Conservation (phyloP, 192 early-diverging fungal species). For the Podochytrium sp. region DNA sequence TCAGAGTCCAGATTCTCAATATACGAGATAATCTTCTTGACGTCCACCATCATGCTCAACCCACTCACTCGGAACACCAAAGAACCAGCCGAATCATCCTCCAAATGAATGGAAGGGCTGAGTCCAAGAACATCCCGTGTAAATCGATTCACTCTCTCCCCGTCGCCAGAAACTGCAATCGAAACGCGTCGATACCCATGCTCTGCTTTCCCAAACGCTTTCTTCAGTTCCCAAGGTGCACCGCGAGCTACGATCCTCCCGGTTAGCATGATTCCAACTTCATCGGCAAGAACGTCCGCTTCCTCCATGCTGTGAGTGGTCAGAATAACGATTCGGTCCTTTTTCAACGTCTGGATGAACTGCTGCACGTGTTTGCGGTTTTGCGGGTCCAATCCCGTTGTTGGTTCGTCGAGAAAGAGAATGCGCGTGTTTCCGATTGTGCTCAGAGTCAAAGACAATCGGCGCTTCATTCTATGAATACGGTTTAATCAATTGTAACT, state of each 20-base stretch:
- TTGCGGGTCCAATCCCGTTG: conserved; percentile 69
- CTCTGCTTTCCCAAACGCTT: conserved; percentile 58
- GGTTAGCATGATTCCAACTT: conserved; percentile 73
- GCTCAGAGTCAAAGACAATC: conserved; percentile 61
- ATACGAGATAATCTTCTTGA: background rate
- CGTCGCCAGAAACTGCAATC: background rate
- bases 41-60: background rate
- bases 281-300: conserved; percentile 62
- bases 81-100: background rate
- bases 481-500: conserved; percentile 1
- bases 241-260: conserved; percentile 68
- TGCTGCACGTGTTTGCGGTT: conserved; percentile 69
- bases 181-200: conserved; percentile 3
- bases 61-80: conserved; percentile 5
- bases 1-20: background rate
- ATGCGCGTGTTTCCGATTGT: conserved; percentile 59
- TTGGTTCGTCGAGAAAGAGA: conserved; percentile 50
- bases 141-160: background rate
- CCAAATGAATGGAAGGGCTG: conserved; percentile 35
- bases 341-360: conserved; percentile 68
- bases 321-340: conserved; percentile 60
- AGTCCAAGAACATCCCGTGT: conserved; percentile 42
- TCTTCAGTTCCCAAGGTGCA: conserved; percentile 68
- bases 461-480: conserved; percentile 61
- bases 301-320: conserved; percentile 79